Conservation (phyloP, 1,139 yeast species). For the Chernovozyma sophiae-reginae region DNA sequence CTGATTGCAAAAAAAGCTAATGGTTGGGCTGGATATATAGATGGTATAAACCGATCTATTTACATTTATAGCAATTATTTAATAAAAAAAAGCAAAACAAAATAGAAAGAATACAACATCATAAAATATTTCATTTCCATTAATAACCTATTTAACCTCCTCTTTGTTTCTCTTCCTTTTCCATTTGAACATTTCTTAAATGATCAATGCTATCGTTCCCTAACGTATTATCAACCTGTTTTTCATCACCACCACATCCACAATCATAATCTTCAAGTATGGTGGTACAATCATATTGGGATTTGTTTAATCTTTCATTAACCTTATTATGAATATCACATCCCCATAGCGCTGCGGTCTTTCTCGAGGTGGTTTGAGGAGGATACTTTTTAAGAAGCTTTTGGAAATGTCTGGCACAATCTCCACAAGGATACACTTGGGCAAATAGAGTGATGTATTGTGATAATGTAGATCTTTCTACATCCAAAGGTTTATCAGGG, state of each 20-base stretch:
- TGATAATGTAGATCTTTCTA: slow-evolving; percentile 58
- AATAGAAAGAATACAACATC: no score
- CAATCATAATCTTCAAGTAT: slow-evolving; percentile 90
- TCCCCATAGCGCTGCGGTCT: slow-evolving; percentile 93
- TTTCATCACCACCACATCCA: slow-evolving; percentile 83
- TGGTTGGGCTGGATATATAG: no score
- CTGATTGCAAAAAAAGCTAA: no score
- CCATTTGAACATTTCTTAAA: slow-evolving; percentile 39
- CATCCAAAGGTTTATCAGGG: slow-evolving; percentile 71
- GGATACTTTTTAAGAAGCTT: slow-evolving; percentile 66
- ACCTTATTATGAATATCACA: slow-evolving; percentile 90
- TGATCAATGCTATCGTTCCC: slow-evolving; percentile 37
- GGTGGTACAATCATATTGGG: slow-evolving; percentile 74
- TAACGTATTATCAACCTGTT: slow-evolving; percentile 37
- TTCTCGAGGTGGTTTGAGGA: slow-evolving; percentile 76
- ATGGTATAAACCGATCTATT: no score
- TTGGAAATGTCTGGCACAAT: slow-evolving; percentile 90
- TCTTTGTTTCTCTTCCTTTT: slow-evolving; percentile 32
- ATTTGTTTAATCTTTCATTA: slow-evolving; percentile 67
- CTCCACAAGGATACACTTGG: slow-evolving; percentile 88
- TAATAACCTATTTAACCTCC: slow-evolving; percentile 26
- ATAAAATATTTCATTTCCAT: no score
- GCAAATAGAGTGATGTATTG: slow-evolving; percentile 58
- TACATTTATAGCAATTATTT: no score
- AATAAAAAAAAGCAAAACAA: no score